Conservation (phyloP, 345 rosid species). For the Gossypium mustelinum region DNA sequence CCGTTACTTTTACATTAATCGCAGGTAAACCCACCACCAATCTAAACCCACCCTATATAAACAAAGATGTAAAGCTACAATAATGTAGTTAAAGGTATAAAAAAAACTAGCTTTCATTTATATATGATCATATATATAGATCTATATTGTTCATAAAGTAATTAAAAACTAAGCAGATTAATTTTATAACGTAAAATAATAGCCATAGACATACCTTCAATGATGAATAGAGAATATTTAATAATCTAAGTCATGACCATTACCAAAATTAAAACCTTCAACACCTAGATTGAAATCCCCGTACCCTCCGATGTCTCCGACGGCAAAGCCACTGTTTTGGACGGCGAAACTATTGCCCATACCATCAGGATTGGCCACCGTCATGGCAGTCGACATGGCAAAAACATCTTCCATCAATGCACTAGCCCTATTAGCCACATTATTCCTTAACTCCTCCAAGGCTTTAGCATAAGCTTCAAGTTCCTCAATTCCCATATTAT, state of each 20-base stretch:
- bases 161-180: neutral
- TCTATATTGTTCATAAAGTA: neutral
- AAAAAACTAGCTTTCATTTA: no score
- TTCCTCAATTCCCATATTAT: slow-evolving; percentile 30
- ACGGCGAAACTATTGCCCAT: neutral
- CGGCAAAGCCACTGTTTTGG: neutral
- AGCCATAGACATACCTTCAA: neutral
- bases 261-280: neutral
- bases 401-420: slow-evolving; percentile 15
- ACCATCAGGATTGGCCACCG: neutral
- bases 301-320: neutral
- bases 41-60: no score
- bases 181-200: neutral
- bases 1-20: no score
- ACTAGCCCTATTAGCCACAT: slow-evolving; percentile 14
- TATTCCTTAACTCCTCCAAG: slow-evolving; percentile 28
- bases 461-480: slow-evolving; percentile 28
- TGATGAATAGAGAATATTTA: neutral
- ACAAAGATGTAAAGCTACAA: no score
- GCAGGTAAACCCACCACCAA: fast-evolving
- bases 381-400: neutral
- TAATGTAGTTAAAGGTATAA: no score
- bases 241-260: neutral
- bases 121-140: no score
- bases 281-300: neutral